phyloP scores from a whole-genome alignment of 2,329 filamentous ascomycete genomes.

The Volutella citrinella region DNA sequence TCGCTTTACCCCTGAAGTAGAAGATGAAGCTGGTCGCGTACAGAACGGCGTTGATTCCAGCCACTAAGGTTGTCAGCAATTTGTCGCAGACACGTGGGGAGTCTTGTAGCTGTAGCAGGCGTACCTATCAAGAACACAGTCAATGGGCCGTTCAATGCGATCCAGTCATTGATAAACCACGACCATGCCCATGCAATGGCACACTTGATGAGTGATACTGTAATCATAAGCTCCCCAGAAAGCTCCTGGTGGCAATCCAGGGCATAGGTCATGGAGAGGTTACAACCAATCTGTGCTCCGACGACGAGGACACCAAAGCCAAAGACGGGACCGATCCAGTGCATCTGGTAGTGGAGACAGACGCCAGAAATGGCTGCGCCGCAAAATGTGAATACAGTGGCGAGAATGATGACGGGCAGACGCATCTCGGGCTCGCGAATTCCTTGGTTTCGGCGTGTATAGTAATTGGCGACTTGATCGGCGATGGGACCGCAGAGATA shows the following conservation, averaged over 20 bases:
- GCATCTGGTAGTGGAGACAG: slow-evolving; percentile 6
- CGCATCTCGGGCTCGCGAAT: slow-evolving; percentile 9
- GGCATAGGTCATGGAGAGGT: slow-evolving; percentile 10
- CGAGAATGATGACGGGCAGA: slow-evolving; percentile 5
- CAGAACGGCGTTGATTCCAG: slow-evolving; percentile 3
- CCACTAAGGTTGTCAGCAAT: too few species aligned
- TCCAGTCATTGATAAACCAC: slow-evolving; percentile 10
- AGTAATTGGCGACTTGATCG: slow-evolving; percentile 8
- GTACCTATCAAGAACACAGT: slow-evolving; percentile 7
- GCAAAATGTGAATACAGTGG: slow-evolving; percentile 3
- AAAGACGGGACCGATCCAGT: slow-evolving; percentile 7
- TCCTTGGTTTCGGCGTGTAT: slow-evolving; percentile 8
- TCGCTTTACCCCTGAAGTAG: slow-evolving; percentile 3
- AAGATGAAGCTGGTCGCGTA: slow-evolving; percentile 2
- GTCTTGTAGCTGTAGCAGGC: too few species aligned
- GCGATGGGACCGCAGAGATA: slow-evolving; percentile 8
- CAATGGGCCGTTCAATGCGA: slow-evolving; percentile 3
- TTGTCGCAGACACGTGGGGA: too few species aligned
- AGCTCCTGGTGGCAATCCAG: slow-evolving; percentile 9
- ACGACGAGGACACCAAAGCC: slow-evolving; percentile 7
- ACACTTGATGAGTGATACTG: slow-evolving; percentile 6
- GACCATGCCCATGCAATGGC: slow-evolving; percentile 8
- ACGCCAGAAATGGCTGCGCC: slow-evolving; percentile 5
- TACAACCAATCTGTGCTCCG: slow-evolving; percentile 8
- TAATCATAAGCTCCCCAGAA: slow-evolving; percentile 9